Conservation (phyloP, 1,139 yeast genomes). For the Lodderomyces pseudojiufengensis region DNA sequence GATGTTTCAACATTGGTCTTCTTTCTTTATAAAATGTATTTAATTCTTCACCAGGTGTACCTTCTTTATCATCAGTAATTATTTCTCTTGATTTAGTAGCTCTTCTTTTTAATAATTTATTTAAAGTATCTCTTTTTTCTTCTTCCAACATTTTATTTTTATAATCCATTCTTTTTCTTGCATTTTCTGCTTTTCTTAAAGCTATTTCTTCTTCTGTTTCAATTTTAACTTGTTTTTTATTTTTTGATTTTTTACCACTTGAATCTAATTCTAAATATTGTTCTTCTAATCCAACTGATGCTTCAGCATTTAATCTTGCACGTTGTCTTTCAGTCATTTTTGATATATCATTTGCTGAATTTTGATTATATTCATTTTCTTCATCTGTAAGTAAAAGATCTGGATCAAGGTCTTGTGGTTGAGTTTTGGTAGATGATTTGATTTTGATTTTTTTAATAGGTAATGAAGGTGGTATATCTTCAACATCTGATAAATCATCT, state of each 20-base stretch:
- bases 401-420: conserved; percentile 30
- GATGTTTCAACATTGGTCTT: conserved; percentile 33
- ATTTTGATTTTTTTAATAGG: conserved; percentile 7
- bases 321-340: conserved; percentile 64
- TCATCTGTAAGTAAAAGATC: conserved; percentile 43
- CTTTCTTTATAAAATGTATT: conserved; percentile 29
- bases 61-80: conserved; percentile 27
- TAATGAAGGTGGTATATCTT: conserved; percentile 6
- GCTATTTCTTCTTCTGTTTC: conserved; percentile 84
- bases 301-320: conserved; percentile 39
- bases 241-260: conserved; percentile 22
- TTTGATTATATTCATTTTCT: conserved; percentile 41
- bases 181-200: conserved; percentile 78
- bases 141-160: conserved; percentile 82
- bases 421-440: conserved; percentile 9
- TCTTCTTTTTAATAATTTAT: conserved; percentile 77
- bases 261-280: conserved; percentile 26
- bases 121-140: conserved; percentile 87
- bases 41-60: conserved; percentile 28
- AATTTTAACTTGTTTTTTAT: conserved; percentile 25
- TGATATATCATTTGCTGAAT: conserved; percentile 43
- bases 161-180: conserved; percentile 83
- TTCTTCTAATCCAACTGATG: conserved; percentile 8
- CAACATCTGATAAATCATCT: conserved; percentile 20
- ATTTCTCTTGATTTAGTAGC: conserved; percentile 62